A percentile compares a stretch with the other conserved stretches of the same genome.
These are phyloP conservation scores for Penicillium macrosclerotiorum DNA, from an alignment of 495 filamentous ascomycete genomes.

Conservation along the genomic window DNA sequence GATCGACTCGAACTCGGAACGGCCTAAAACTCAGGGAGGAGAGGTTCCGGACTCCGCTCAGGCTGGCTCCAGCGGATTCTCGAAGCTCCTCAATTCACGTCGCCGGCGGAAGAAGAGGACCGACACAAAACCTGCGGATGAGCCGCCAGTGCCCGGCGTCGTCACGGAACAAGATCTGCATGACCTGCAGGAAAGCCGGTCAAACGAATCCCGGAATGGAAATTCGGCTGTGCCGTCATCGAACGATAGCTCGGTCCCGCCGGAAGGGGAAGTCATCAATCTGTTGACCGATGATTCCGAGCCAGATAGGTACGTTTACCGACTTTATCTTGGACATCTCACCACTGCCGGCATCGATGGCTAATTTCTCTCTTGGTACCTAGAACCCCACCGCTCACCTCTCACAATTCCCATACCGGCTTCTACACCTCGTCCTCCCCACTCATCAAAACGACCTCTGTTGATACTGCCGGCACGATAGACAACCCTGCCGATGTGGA, in stretches of 20 bases:
- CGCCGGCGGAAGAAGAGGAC: constrained; percentile 44
- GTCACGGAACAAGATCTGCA: constrained; percentile 22
- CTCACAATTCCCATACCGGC: constrained; percentile 73
- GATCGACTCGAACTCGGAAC: constrained; percentile 41
- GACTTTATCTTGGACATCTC: constrained; percentile 1
- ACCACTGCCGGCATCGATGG: constrained; percentile 21
- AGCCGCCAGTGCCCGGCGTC: constrained; percentile 19
- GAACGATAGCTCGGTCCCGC: constrained; percentile 20
- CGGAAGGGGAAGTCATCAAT: constrained; percentile 44
- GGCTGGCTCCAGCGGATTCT: constrained; percentile 44
- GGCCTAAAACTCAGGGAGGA: constrained; percentile 42
- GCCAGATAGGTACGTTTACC: constrained; percentile 59
- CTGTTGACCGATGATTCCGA: constrained; percentile 71
- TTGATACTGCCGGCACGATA: constrained; percentile 29
- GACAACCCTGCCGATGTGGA: constrained; percentile 24
- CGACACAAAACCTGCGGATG: constrained; percentile 30
- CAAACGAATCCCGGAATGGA: constrained; percentile 27
- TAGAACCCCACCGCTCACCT: constrained; percentile 62
- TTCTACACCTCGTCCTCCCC: constrained; percentile 83
- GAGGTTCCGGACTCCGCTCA: constrained; percentile 35
- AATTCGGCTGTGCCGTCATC: constrained; percentile 29
- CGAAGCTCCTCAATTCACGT: constrained; percentile 53
- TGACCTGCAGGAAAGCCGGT: constrained; percentile 21
- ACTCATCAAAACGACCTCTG: constrained; percentile 60
- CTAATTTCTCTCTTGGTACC: constrained; percentile 15